A percentile compares a stretch with the other conserved stretches of the same genome.
These are phyloP conservation scores for Phytophthora podocarpi DNA, from an alignment of 352 stramenopile species.

Conservation along the genomic window DNA sequence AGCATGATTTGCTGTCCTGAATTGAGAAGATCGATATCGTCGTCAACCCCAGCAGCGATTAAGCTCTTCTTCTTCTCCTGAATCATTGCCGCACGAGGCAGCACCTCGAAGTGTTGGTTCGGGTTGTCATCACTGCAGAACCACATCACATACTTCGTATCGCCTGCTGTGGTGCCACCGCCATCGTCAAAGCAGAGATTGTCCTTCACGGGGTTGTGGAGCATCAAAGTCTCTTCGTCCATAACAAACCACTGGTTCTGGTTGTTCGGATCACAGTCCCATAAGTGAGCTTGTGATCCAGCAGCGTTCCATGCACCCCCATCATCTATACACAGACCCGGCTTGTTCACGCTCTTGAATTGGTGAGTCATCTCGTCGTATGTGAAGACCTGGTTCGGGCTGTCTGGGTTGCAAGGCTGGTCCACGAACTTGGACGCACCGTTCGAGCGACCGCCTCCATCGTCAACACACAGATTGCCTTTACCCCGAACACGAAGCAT, in stretches of 20 bases:
- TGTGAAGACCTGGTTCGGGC: constrained; percentile 41
- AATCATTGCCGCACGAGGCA: constrained; percentile 14
- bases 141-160: constrained; percentile 19
- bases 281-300: constrained; percentile 18
- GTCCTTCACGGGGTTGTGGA: constrained; percentile 33
- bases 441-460: constrained; percentile 25
- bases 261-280: constrained; percentile 27
- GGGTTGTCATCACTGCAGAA: constrained; percentile 10
- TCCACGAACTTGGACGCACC: constrained; percentile 25
- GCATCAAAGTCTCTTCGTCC: constrained; percentile 35
- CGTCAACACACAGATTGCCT: constrained; percentile 38
- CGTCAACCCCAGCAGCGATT: constrained; percentile 17
- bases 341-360: constrained; percentile 19
- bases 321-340: constrained; percentile 23
- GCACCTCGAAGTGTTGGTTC: constrained; percentile 49
- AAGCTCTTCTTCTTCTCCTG: constrained; percentile 17
- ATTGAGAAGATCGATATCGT: constrained; percentile 22
- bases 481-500: constrained; percentile 32
- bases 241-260: constrained; percentile 34
- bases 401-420: constrained; percentile 31
- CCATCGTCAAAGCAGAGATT: constrained; percentile 46
- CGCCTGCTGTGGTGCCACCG: constrained; percentile 6
- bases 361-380: constrained; percentile 27
- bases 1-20: constrained; percentile 23
- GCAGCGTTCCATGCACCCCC: constrained; percentile 18